A percentile compares a stretch with the other conserved stretches of the same genome.
Evolutionary conservation across 2,329 filamentous ascomycete genomes (phyloP).

Genomic region (Aspergillus sp.): DNA sequence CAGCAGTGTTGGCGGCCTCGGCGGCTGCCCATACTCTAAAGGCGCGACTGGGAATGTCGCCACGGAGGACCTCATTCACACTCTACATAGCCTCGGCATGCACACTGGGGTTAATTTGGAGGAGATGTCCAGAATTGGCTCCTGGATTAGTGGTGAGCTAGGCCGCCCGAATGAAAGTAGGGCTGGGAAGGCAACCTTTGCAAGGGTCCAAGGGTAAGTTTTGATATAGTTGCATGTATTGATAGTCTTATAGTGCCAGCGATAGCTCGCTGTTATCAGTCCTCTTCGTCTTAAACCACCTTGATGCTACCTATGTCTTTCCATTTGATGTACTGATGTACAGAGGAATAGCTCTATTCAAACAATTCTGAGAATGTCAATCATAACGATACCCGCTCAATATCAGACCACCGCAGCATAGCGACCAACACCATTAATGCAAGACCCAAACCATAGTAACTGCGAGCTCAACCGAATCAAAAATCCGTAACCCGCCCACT

Average conservation of each 20-base stretch:
- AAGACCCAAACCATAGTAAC: constrained; percentile 1
- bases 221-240: too few species aligned
- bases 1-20: constrained; percentile 53
- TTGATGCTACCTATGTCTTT: too few species aligned
- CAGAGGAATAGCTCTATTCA: too few species aligned
- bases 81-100: constrained; percentile 51
- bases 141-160: constrained; percentile 47
- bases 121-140: constrained; percentile 46
- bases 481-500: constrained; percentile 96
- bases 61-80: constrained; percentile 55
- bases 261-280: too few species aligned
- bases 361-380: too few species aligned
- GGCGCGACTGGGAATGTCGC: constrained; percentile 58
- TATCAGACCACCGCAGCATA: neutral
- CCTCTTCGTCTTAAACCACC: too few species aligned
- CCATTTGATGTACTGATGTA: too few species aligned
- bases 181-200: constrained; percentile 44
- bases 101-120: constrained; percentile 50
- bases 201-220: constrained; percentile 21
- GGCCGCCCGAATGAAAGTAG: constrained; percentile 45
- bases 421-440: neutral
- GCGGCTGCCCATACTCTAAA: constrained; percentile 56
- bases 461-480: too few species aligned
- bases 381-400: too few species aligned
- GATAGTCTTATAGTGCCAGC: too few species aligned